Evolutionary conservation across 2,329 filamentous ascomycete genomes (phyloP).

Genomic region (Phoma sp.): DNA sequence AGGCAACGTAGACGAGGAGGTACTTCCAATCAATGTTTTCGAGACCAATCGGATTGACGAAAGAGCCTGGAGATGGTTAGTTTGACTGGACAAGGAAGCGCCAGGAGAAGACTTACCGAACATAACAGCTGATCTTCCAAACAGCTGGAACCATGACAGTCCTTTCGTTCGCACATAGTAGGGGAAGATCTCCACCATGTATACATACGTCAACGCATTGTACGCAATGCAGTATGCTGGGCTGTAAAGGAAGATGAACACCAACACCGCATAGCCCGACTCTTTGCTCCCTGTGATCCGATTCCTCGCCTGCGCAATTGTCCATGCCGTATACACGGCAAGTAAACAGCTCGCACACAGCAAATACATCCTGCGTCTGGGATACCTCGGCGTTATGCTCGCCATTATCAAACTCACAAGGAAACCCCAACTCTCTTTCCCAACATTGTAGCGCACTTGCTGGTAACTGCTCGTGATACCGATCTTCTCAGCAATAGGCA

Average conservation of each 20-base stretch:
- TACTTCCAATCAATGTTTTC: conserved; percentile 67
- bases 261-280: conserved; percentile 55
- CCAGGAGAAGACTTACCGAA: conserved; percentile 47
- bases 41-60: conserved; percentile 69
- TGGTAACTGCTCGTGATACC: conserved; percentile 60
- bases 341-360: conserved; percentile 47
- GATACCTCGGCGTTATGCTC: conserved; percentile 62
- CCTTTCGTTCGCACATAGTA: conserved; percentile 60
- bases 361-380: conserved; percentile 65
- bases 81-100: background rate
- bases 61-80: conserved; percentile 52
- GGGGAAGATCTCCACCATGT: conserved; percentile 59
- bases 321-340: conserved; percentile 48
- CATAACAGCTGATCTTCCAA: conserved; percentile 66
- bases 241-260: conserved; percentile 60
- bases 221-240: conserved; percentile 63
- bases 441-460: conserved; percentile 56
- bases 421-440: conserved; percentile 68
- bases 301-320: conserved; percentile 58
- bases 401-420: conserved; percentile 64
- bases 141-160: conserved; percentile 66
- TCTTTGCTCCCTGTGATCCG: conserved; percentile 48
- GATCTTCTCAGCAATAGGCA: conserved; percentile 66
- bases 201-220: conserved; percentile 65
- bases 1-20: conserved; percentile 65